Evolutionary conservation across 768 basidiomycete species (phyloP).

Genomic region (Russula ochroleuca): DNA sequence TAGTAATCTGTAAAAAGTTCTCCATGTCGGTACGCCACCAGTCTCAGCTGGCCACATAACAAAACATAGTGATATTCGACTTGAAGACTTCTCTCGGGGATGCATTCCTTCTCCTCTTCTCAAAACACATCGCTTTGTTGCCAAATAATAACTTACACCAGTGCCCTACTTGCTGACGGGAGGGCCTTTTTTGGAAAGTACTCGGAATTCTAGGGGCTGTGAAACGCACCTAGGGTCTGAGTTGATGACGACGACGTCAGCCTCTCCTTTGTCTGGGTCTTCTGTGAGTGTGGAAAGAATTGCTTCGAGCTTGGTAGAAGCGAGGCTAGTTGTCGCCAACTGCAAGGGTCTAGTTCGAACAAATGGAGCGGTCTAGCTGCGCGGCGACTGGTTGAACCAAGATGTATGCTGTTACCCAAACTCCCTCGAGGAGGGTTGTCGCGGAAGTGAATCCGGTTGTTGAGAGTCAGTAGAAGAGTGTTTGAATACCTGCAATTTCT

Average conservation of each 20-base stretch:
- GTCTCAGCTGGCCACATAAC: no score
- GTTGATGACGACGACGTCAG: neutral
- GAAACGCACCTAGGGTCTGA: neutral
- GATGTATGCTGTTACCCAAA: neutral
- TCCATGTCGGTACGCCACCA: no score
- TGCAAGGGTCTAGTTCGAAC: neutral
- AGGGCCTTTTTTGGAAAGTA: neutral
- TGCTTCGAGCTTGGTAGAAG: neutral
- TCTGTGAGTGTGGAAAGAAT: neutral
- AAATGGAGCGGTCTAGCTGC: neutral
- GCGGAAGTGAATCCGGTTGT: slow-evolving; percentile 7
- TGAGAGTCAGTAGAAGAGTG: slow-evolving; percentile 1
- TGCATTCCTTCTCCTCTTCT: no score
- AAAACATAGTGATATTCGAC: no score
- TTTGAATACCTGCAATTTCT: slow-evolving; percentile 6
- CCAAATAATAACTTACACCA: no score
- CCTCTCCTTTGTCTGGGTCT: neutral
- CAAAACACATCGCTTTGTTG: no score
- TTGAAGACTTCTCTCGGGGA: no score
- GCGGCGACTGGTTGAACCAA: neutral
- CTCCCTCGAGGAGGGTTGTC: neutral
- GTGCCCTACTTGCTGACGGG: neutral
- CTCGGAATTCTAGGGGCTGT: neutral
- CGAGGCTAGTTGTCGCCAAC: neutral
- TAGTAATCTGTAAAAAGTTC: no score